Percentiles rank a stretch among this genome's conserved stretches.
Conservation (phyloP, 2,329 filamentous ascomycete genomes). For the Atkinsonella hypoxylon region DNA sequence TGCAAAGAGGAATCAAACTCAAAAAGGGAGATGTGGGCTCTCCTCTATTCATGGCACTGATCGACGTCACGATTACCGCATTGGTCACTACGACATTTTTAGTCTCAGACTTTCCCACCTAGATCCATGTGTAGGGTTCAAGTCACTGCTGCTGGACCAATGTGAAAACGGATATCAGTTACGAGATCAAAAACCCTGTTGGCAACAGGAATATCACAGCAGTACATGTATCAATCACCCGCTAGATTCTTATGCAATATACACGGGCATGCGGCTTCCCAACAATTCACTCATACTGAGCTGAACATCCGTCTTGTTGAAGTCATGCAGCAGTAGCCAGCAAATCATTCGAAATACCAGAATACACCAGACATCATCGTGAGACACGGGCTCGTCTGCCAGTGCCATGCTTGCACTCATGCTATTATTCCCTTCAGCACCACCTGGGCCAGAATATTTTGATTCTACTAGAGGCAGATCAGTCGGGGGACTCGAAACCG, state of each 20-base stretch:
- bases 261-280: slow-evolving; percentile 44
- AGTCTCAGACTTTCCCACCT: background rate
- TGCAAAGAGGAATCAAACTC: no score
- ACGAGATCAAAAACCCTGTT: no score
- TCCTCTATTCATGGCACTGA: background rate
- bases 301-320: no score
- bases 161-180: background rate
- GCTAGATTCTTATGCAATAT: slow-evolving; percentile 26
- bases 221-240: no score
- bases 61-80: background rate
- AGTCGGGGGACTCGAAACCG: background rate
- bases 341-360: slow-evolving; percentile 46
- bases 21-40: background rate
- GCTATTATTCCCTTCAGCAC: background rate
- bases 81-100: background rate
- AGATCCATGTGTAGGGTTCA: no score
- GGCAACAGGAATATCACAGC: background rate
- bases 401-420: background rate
- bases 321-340: slow-evolving; percentile 46
- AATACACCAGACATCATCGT: slow-evolving; percentile 39
- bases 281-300: slow-evolving; percentile 40
- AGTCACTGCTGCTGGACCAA: no score
- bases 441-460: background rate
- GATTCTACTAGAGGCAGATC: background rate
- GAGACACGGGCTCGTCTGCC: slow-evolving; percentile 10